Percentiles rank a stretch among this genome's conserved stretches.
phyloP scores from a whole-genome alignment of 2,329 filamentous ascomycete species.

The Scorias spongiosa region DNA sequence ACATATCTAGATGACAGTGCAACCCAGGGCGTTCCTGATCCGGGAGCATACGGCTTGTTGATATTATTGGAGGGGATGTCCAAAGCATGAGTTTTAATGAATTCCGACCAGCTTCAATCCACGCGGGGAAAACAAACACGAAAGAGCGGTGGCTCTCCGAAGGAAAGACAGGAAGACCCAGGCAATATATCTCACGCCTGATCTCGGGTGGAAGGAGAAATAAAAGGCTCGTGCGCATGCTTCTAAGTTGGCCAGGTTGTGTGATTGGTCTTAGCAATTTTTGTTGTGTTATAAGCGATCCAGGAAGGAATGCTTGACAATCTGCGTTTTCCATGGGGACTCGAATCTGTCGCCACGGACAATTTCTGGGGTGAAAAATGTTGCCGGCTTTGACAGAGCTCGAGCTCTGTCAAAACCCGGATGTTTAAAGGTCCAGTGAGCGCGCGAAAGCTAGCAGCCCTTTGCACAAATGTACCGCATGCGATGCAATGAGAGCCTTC shows the following conservation, averaged over 20 bases:
- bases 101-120: slow-evolving; percentile 9
- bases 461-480: slow-evolving; percentile 15
- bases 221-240: slow-evolving; percentile 11
- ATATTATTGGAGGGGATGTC: slow-evolving; percentile 20
- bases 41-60: slow-evolving; percentile 22
- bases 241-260: too few species aligned
- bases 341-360: slow-evolving; percentile 11
- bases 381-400: background rate
- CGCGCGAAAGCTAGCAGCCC: slow-evolving; percentile 10
- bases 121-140: slow-evolving; percentile 12
- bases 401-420: too few species aligned
- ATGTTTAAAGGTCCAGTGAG: slow-evolving; percentile 6
- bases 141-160: slow-evolving; percentile 10
- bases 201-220: slow-evolving; percentile 44
- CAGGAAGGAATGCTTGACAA: background rate
- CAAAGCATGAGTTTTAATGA: background rate
- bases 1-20: slow-evolving; percentile 22
- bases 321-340: slow-evolving; percentile 12
- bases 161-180: slow-evolving; percentile 17
- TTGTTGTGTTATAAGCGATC: background rate
- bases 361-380: slow-evolving; percentile 12
- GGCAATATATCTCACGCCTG: slow-evolving; percentile 40
- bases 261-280: too few species aligned
- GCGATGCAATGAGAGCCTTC: slow-evolving; percentile 16
- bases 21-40: slow-evolving; percentile 22